Evolutionary conservation across 1,139 yeast species (phyloP).

Genomic region (Pichia terricola): DNA sequence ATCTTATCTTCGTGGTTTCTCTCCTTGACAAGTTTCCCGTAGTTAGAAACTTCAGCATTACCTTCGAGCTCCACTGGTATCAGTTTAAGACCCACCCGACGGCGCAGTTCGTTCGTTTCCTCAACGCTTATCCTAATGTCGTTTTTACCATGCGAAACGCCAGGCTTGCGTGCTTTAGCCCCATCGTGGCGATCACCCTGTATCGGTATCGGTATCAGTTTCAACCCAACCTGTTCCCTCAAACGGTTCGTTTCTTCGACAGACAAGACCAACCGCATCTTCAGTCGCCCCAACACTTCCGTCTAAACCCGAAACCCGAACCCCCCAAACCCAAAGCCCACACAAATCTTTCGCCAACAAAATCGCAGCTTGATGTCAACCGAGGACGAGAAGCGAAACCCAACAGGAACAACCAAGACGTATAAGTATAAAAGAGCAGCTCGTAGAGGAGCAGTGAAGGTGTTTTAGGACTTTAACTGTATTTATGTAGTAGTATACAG

Average conservation of each 20-base stretch:
- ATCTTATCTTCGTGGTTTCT: constrained; percentile 11
- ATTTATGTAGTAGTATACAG: no score
- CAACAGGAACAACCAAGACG: no score
- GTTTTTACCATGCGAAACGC: neutral
- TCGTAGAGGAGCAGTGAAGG: no score
- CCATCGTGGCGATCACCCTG: no score
- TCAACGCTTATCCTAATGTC: constrained; percentile 13
- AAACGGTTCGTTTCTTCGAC: constrained; percentile 16
- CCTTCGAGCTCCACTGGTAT: constrained; percentile 17
- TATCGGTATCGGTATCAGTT: constrained; percentile 10
- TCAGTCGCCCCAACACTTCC: neutral
- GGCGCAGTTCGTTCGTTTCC: constrained; percentile 21
- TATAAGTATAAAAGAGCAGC: no score
- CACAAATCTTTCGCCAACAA: no score
- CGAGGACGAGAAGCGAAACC: no score
- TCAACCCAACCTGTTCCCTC: constrained; percentile 17
- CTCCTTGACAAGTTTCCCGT: constrained; percentile 7
- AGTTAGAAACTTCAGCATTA: constrained; percentile 22
- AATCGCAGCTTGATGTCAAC: no score
- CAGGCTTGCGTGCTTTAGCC: no score
- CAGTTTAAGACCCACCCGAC: constrained; percentile 16
- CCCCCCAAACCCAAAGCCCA: no score
- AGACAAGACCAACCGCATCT: constrained; percentile 13
- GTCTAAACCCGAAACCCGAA: neutral
- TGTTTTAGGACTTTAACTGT: no score